phyloP scores from a whole-genome alignment of 768 basidiomycete genomes.

The Boletus subparvulus region DNA sequence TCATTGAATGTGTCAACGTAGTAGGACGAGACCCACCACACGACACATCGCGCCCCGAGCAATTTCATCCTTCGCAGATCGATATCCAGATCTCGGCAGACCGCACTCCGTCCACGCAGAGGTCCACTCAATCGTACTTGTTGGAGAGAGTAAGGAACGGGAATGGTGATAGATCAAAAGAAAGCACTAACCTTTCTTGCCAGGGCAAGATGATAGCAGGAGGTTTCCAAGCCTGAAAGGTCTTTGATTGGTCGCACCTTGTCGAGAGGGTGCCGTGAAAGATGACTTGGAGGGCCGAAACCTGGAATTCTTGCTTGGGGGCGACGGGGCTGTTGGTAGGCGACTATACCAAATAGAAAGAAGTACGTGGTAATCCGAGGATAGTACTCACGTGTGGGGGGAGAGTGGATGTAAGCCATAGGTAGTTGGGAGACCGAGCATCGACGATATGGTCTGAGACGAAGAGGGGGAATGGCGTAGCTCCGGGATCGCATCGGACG shows the following conservation, averaged over 20 bases:
- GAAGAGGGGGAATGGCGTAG: background rate
- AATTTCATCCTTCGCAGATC: constrained; percentile 76
- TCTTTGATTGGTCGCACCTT: constrained; percentile 11
- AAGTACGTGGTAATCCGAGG: background rate
- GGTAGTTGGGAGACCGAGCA: background rate
- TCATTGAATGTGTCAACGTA: background rate
- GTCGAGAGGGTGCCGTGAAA: constrained; percentile 3
- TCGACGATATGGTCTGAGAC: no score
- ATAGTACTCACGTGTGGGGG: constrained; percentile 11
- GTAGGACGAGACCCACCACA: constrained; percentile 54
- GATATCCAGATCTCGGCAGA: constrained; percentile 76
- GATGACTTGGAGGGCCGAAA: constrained; percentile 9
- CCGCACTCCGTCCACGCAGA: constrained; percentile 72
- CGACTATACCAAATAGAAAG: constrained; percentile 13
- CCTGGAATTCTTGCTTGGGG: constrained; percentile 15
- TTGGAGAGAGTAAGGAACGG: background rate
- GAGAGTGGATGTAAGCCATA: constrained; percentile 21
- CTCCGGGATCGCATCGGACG: background rate
- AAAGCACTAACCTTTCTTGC: constrained; percentile 72
- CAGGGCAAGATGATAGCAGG: constrained; percentile 87
- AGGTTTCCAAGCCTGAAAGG: constrained; percentile 72
- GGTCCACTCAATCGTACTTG: constrained; percentile 73
- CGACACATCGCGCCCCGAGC: constrained; percentile 73
- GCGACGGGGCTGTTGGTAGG: constrained; percentile 17
- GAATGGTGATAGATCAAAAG: background rate